Percentiles rank a stretch among this genome's conserved stretches.
phyloP scores from a whole-genome alignment of 805 yeast genomes.

The Saccharomyces mikatae region DNA sequence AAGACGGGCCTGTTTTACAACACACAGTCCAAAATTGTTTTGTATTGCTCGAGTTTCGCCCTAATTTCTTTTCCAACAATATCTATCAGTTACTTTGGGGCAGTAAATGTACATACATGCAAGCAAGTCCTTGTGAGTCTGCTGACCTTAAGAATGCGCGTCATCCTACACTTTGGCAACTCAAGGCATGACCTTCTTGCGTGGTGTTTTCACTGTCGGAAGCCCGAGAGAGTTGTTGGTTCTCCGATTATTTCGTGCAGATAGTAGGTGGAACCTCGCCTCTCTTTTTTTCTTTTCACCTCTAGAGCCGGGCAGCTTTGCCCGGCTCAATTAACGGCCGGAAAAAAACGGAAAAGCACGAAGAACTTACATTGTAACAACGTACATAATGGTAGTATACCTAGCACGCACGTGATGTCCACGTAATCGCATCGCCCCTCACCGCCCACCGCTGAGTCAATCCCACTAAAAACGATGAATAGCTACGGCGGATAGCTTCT shows the following conservation, averaged over 20 bases:
- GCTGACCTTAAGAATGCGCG: not conserved
- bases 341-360: not conserved
- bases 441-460: not conserved
- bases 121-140: not conserved
- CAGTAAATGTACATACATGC: not conserved
- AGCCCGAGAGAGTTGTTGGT: not conserved
- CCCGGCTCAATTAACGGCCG: not conserved
- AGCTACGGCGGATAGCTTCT: not conserved
- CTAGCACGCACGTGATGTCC: not conserved
- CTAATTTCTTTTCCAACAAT: too few relatives aligned
- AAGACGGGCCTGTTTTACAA: not conserved
- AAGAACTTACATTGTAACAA: not conserved
- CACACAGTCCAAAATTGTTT: not conserved
- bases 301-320: not conserved
- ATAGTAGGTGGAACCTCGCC: not conserved
- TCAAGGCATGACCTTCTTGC: not conserved
- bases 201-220: not conserved
- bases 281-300: not conserved
- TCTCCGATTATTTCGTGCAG: not conserved
- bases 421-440: not conserved
- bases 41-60: too few relatives aligned
- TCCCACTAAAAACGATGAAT: not conserved
- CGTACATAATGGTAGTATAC: not conserved
- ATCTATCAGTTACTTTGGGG: too few relatives aligned
- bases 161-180: not conserved